A percentile compares a stretch with the other conserved stretches of the same genome.
phyloP scores from a whole-genome alignment of 2,329 filamentous ascomycete genomes.

The Talaromyces sp. region DNA sequence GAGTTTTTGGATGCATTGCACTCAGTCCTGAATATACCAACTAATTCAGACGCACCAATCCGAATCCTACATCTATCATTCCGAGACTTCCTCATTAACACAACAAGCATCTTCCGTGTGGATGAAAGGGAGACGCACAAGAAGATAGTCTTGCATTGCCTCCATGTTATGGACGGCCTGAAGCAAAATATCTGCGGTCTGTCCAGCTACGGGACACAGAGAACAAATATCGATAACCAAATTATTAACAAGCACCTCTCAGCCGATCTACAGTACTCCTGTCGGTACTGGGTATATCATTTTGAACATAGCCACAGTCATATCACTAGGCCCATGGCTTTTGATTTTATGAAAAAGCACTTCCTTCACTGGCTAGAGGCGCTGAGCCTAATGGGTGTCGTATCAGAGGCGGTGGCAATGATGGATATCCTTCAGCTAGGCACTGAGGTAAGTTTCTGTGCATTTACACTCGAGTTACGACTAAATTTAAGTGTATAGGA shows the following conservation, averaged over 20 bases:
- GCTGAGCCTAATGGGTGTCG: conserved; percentile 20
- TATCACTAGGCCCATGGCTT: conserved; percentile 3
- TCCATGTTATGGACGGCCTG: conserved; percentile 18
- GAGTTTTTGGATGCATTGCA: neutral
- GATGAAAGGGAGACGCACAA: conserved; percentile 28
- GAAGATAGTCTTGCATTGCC: conserved; percentile 24
- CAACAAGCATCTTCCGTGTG: conserved; percentile 22
- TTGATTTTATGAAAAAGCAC: conserved; percentile 20
- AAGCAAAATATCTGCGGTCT: conserved; percentile 19
- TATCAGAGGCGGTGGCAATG: conserved; percentile 14
- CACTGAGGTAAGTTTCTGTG: conserved; percentile 15
- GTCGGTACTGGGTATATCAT: conserved; percentile 27
- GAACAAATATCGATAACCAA: conserved; percentile 12
- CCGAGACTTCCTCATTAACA: conserved; percentile 28
- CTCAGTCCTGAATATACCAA: neutral
- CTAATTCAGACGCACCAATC: conserved; percentile 9
- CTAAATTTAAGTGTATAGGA: conserved; percentile 8
- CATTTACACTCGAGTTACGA: neutral
- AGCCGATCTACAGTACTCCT: conserved; percentile 23
- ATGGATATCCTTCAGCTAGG: conserved; percentile 17
- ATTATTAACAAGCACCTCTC: conserved; percentile 17
- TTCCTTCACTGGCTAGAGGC: conserved; percentile 29
- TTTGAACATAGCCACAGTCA: conserved; percentile 14
- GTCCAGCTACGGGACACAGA: conserved; percentile 1
- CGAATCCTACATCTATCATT: conserved; percentile 28